These are phyloP conservation scores for Ophryocystis elektroscirrha DNA, from an alignment of 169 alveolate species.

Conservation along the genomic window DNA sequence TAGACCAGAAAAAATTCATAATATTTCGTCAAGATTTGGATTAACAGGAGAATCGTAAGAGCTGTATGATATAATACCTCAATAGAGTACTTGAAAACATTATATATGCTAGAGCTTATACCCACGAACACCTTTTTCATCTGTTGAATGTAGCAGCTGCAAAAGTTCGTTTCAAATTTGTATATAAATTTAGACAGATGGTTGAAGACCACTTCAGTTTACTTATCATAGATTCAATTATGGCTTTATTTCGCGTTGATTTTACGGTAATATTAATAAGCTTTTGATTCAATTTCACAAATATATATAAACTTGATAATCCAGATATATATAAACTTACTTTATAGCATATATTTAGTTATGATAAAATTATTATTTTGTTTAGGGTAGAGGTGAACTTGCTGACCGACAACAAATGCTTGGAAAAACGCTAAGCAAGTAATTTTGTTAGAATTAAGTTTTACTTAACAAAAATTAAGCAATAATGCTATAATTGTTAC, in stretches of 20 bases:
- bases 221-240: conserved; percentile 34
- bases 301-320: too few relatives aligned
- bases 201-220: conserved; percentile 16
- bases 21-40: conserved; percentile 83
- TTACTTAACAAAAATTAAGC: too few relatives aligned
- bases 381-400: conserved; percentile 85
- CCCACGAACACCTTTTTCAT: conserved; percentile 70
- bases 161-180: conserved; percentile 11
- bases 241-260: conserved; percentile 60
- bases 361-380: too few relatives aligned
- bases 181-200: conserved; percentile 6
- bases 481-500: too few relatives aligned
- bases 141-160: conserved; percentile 37
- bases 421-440: conserved; percentile 7
- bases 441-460: too few relatives aligned
- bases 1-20: conserved; percentile 89
- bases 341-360: too few relatives aligned
- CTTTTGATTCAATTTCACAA: too few relatives aligned
- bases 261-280: conserved; percentile 17
- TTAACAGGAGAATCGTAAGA: conserved; percentile 37
- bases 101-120: conserved; percentile 84
- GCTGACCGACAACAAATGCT: conserved; percentile 86
- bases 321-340: too few relatives aligned
- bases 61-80: too few relatives aligned
- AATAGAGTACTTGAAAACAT: conserved; percentile 84